A percentile compares a stretch with the other conserved stretches of the same genome.
Evolutionary conservation across 164 flowering plant genomes (phyloP).

Genomic region (Annona squamosa): DNA sequence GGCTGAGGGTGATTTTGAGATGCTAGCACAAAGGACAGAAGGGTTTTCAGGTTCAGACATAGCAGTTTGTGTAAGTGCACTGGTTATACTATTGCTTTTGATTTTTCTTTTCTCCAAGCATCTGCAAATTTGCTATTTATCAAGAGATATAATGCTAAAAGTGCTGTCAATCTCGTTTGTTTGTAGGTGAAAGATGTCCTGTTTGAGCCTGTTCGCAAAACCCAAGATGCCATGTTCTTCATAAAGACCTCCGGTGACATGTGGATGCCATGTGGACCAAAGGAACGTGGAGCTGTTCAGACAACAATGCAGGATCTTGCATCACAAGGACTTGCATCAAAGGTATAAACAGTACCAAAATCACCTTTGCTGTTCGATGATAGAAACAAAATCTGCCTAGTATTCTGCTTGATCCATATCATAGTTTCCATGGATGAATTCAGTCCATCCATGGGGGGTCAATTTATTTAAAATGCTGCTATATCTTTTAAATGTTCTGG

Average conservation of each 20-base stretch:
- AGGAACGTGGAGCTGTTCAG: constrained; percentile 83
- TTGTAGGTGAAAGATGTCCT: constrained; percentile 91
- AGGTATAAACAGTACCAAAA: constrained; percentile 35
- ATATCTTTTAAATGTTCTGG: too few relatives aligned
- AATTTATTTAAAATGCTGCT: too few relatives aligned
- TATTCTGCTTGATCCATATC: neutral
- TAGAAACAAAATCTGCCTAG: neutral
- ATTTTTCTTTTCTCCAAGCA: neutral
- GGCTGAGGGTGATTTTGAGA: constrained; percentile 85
- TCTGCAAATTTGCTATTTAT: constrained; percentile 1
- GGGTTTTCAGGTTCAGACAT: constrained; percentile 98
- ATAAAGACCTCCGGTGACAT: constrained; percentile 43
- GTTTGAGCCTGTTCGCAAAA: constrained; percentile 95
- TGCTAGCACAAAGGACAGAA: constrained; percentile 68
- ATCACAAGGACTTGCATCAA: constrained; percentile 68
- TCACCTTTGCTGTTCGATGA: neutral
- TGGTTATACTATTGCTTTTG: neutral
- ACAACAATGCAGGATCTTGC: constrained; percentile 88
- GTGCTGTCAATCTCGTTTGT: neutral
- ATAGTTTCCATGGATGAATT: too few relatives aligned
- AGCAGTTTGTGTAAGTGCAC: constrained; percentile 80
- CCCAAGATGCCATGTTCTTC: constrained; percentile 97
- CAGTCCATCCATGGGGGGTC: too few relatives aligned
- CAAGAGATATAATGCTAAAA: neutral
- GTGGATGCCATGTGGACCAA: constrained; percentile 98